Evolutionary conservation across 805 yeast species (phyloP).

Genomic region (Candida sakaeoensis): DNA sequence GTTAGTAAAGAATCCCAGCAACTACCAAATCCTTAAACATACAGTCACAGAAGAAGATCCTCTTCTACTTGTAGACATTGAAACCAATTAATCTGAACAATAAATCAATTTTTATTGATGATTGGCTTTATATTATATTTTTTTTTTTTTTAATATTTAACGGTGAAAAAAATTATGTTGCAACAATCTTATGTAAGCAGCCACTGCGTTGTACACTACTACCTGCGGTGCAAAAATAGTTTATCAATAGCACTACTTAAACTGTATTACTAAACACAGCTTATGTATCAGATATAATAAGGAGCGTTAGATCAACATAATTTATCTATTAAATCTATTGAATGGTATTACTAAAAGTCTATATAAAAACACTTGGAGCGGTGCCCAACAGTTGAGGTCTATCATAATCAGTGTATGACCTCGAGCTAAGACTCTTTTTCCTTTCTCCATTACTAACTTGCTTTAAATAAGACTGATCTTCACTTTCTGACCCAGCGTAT

Average conservation of each 20-base stretch:
- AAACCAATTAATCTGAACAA: not conserved
- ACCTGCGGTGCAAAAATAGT: too few relatives aligned
- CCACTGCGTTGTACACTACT: not conserved
- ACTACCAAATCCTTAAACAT: not conserved
- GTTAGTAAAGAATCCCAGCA: not conserved
- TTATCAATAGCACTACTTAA: too few relatives aligned
- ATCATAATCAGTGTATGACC: constrained; percentile 3
- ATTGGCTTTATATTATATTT: not conserved
- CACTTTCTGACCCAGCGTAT: constrained; percentile 7
- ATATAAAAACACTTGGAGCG: not conserved
- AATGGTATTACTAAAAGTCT: too few relatives aligned
- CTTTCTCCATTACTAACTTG: constrained; percentile 2
- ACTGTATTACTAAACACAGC: too few relatives aligned
- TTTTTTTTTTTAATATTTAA: not conserved
- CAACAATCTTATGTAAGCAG: constrained; percentile 1
- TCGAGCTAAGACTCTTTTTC: not conserved
- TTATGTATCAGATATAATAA: too few relatives aligned
- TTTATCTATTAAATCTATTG: too few relatives aligned
- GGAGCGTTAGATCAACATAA: too few relatives aligned
- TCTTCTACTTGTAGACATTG: constrained; percentile 1
- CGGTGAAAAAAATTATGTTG: constrained; percentile 4
- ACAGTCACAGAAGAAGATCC: not conserved
- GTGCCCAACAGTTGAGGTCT: constrained; percentile 3
- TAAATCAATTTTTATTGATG: not conserved
- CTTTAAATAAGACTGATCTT: constrained; percentile 11